phyloP scores from a whole-genome alignment of 192 early-diverging fungal species.

The Coemansia asiatica region DNA sequence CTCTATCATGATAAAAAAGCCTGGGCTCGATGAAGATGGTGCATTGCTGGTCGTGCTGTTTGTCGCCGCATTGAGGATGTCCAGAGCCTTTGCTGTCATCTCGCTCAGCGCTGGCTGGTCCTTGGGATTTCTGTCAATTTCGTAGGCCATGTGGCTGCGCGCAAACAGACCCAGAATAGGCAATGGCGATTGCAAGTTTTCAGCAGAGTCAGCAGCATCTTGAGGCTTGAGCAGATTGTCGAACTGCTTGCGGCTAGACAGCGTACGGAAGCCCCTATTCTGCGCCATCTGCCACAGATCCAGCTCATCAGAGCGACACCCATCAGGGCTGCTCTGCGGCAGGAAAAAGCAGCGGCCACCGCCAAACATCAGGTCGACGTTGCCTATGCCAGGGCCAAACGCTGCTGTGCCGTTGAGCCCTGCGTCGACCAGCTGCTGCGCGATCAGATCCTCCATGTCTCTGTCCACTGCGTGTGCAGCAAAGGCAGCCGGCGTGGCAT shows the following conservation, averaged over 20 bases:
- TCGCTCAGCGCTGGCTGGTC: slow-evolving; percentile 77
- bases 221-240: slow-evolving; percentile 52
- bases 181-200: no score
- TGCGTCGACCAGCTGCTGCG: slow-evolving; percentile 58
- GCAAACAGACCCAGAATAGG: slow-evolving; percentile 80
- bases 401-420: slow-evolving; percentile 63
- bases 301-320: slow-evolving; percentile 76
- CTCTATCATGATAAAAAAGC: slow-evolving; percentile 98
- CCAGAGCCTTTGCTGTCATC: slow-evolving; percentile 82
- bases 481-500: slow-evolving; percentile 83
- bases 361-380: slow-evolving; percentile 91
- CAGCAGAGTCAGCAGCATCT: slow-evolving; percentile 16
- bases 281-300: slow-evolving; percentile 64
- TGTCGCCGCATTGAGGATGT: slow-evolving; percentile 61
- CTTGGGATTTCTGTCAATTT: slow-evolving; percentile 73
- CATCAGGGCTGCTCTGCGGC: slow-evolving; percentile 59
- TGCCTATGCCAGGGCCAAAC: slow-evolving; percentile 66
- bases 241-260: slow-evolving; percentile 64
- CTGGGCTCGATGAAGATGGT: no score
- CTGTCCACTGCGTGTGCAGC: slow-evolving; percentile 79
- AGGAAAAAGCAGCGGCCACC: slow-evolving; percentile 90
- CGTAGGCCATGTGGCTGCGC: slow-evolving; percentile 86
- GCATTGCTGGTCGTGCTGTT: no score
- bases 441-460: slow-evolving; percentile 84
- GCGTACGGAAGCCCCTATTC: slow-evolving; percentile 65